These are phyloP conservation scores for Ailanthus altissimus DNA, from an alignment of 345 rosid genomes.

Conservation along the genomic window DNA sequence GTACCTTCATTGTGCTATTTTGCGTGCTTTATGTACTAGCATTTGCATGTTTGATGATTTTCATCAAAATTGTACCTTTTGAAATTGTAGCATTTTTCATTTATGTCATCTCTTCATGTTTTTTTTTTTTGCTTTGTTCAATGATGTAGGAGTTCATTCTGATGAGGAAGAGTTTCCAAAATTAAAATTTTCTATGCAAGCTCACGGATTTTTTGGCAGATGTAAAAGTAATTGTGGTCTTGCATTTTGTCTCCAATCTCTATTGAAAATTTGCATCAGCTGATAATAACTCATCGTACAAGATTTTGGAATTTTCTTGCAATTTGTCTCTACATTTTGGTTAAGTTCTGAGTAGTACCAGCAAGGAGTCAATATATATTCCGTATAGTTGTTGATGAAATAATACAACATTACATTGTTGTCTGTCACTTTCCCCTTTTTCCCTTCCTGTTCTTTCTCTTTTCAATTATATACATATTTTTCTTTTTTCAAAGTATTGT, in stretches of 20 bases:
- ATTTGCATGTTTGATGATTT: not conserved
- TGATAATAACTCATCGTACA: constrained; percentile 3
- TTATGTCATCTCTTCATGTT: not conserved
- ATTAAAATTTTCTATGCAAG: not conserved
- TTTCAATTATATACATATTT: not conserved
- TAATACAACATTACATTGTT: not conserved
- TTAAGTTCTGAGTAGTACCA: constrained; percentile 1
- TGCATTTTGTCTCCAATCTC: not conserved
- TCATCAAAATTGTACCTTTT: not conserved
- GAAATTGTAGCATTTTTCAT: not conserved
- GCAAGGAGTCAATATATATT: constrained; percentile 4
- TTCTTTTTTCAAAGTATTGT: constrained; percentile 8
- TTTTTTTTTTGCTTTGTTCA: not conserved
- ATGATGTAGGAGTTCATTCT: not conserved
- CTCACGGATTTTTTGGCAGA: not conserved
- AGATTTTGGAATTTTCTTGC: not conserved
- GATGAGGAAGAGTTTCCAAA: constrained; percentile 4
- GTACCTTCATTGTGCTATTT: not conserved
- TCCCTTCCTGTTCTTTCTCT: not conserved
- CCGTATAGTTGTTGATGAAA: constrained; percentile 8
- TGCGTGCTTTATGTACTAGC: not conserved
- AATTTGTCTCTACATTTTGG: not conserved
- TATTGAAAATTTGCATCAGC: not conserved
- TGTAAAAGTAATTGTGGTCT: not conserved
- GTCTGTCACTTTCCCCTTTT: not conserved